These are phyloP conservation scores for Lipomyces mesembrius DNA, from an alignment of 805 yeast genomes.

Conservation along the genomic window DNA sequence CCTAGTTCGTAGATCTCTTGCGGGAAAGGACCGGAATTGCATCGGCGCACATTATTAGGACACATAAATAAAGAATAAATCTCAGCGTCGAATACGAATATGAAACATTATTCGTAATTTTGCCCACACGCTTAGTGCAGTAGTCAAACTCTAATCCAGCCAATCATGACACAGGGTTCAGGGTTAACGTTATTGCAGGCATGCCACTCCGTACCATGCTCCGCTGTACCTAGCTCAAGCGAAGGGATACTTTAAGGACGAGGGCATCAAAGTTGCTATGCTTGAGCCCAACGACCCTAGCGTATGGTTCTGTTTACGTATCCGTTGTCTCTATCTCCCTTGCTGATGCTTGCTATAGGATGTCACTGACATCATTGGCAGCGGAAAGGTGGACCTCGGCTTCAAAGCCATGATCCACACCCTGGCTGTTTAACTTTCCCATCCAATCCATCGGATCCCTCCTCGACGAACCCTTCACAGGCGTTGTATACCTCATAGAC, in stretches of 20 bases:
- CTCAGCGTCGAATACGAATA: no score
- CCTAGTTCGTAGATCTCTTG: no score
- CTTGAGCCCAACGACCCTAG: conserved; percentile 63
- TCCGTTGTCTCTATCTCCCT: not conserved
- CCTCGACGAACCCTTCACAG: conserved; percentile 63
- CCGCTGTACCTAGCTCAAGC: conserved; percentile 57
- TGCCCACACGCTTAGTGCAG: not conserved
- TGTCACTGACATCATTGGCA: conserved; percentile 61
- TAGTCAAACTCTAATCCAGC: no score
- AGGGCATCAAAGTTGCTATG: conserved; percentile 57
- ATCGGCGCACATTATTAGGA: no score
- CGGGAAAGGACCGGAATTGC: no score
- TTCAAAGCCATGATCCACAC: conserved; percentile 66
- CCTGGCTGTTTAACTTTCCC: conserved; percentile 60
- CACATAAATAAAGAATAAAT: no score
- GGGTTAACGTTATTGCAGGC: conserved; percentile 28
- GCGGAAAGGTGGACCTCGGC: conserved; percentile 63
- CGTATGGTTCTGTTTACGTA: not conserved
- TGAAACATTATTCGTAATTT: no score
- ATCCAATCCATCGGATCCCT: conserved; percentile 61
- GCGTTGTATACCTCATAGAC: conserved; percentile 57
- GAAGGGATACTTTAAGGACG: conserved; percentile 57
- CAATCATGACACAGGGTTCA: no score
- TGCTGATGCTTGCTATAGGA: conserved; percentile 41
- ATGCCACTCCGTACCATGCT: conserved; percentile 60